Percentiles rank a stretch among this genome's conserved stretches.
Conservation (phyloP, 148 eudicot species). For the Chenopodium formosanum region DNA sequence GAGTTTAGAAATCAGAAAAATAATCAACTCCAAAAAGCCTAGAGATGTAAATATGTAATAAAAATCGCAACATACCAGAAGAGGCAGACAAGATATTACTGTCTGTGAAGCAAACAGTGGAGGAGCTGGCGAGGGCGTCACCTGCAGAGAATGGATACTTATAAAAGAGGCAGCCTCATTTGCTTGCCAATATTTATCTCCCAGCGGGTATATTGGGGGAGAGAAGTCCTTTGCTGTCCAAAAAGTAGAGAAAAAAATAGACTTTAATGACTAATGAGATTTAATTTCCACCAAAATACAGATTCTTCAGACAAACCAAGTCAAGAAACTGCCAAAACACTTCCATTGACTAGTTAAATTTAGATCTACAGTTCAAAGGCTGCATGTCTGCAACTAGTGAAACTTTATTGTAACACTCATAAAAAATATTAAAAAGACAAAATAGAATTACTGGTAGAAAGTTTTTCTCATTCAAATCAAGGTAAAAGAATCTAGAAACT, state of each 20-base stretch:
- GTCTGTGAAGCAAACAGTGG: constrained; percentile 77
- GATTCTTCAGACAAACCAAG: constrained; percentile 5
- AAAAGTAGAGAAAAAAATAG: constrained; percentile 26
- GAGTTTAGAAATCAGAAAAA: not conserved
- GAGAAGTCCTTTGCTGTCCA: constrained; percentile 65
- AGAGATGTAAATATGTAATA: constrained; percentile 11
- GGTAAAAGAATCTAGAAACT: not conserved
- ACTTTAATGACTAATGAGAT: constrained; percentile 1
- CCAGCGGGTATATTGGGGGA: constrained; percentile 89
- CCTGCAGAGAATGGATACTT: constrained; percentile 73
- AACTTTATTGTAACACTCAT: not conserved
- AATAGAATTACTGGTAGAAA: not conserved
- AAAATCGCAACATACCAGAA: constrained; percentile 50
- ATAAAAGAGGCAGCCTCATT: constrained; percentile 61
- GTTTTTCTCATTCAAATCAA: not conserved
- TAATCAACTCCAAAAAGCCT: not conserved
- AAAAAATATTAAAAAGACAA: not conserved
- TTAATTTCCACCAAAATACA: not conserved
- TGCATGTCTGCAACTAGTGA: not conserved
- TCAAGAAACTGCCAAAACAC: not conserved
- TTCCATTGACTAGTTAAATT: not conserved
- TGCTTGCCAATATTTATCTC: constrained; percentile 54
- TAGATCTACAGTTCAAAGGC: not conserved
- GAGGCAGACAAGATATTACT: constrained; percentile 77
- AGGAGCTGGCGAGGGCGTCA: constrained; percentile 77